Conservation (phyloP, 371 early-diverging fungal species). For the Actinomortierella wolfii region DNA sequence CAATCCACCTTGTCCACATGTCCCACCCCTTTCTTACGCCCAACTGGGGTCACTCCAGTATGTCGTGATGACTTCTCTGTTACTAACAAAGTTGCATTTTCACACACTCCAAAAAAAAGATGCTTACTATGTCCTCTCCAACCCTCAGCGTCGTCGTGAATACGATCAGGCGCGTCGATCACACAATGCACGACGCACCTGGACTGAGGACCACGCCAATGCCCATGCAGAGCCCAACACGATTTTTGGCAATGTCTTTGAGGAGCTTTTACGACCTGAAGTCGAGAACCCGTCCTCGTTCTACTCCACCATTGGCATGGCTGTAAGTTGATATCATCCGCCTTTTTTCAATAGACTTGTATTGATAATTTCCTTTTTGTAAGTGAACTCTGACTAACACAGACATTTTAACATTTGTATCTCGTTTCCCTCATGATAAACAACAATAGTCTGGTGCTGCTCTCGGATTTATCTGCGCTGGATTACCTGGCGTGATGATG, state of each 20-base stretch:
- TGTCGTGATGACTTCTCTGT: too few species aligned
- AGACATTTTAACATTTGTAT: too few species aligned
- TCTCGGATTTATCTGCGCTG: constrained; percentile 66
- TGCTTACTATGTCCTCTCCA: constrained; percentile 63
- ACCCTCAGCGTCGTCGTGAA: constrained; percentile 44
- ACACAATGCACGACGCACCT: constrained; percentile 7
- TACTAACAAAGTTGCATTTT: not conserved
- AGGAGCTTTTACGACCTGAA: constrained; percentile 60
- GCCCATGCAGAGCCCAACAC: constrained; percentile 47
- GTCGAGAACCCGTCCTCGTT: constrained; percentile 45
- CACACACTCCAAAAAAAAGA: constrained; percentile 25
- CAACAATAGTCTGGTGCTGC: constrained; percentile 47
- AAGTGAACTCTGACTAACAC: too few species aligned
- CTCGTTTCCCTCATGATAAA: too few species aligned
- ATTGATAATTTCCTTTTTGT: too few species aligned
- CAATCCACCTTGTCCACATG: too few species aligned
- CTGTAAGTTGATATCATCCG: constrained; percentile 8
- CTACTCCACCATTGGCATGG: constrained; percentile 54
- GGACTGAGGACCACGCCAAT: constrained; percentile 5
- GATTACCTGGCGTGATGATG: constrained; percentile 59
- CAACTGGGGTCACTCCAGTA: too few species aligned
- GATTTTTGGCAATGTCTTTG: constrained; percentile 66
- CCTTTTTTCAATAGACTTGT: too few species aligned
- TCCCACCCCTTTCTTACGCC: too few species aligned
- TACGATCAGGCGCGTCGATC: constrained; percentile 52